phyloP scores from a whole-genome alignment of 2,329 filamentous ascomycete genomes.

The Aspergillus pseudotamarii region DNA sequence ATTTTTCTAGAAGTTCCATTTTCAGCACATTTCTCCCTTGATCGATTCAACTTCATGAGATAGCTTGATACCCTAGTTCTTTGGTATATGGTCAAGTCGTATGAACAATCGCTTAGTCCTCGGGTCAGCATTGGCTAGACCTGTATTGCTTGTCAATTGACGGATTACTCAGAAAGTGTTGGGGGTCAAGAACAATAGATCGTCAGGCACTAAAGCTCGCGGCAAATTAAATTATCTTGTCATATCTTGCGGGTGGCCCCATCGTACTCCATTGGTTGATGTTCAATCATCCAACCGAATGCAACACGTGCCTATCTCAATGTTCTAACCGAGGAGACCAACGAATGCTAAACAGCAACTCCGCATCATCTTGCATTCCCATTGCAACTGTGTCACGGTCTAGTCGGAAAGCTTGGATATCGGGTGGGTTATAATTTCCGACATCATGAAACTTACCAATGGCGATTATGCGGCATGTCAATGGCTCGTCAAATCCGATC shows the following conservation, averaged over 20 bases:
- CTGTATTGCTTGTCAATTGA: background rate
- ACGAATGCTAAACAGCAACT: background rate
- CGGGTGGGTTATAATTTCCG: background rate
- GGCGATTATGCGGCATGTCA: background rate
- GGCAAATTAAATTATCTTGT: background rate
- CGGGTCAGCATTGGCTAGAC: background rate
- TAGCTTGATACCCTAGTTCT: background rate
- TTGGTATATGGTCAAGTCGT: background rate
- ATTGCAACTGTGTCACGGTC: slow-evolving; percentile 2
- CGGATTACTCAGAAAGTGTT: background rate
- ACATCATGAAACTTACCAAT: background rate
- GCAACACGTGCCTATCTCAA: background rate
- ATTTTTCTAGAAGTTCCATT: background rate
- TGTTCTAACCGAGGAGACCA: background rate
- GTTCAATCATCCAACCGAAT: background rate
- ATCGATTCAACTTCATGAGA: background rate
- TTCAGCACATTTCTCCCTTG: background rate
- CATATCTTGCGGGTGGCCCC: background rate
- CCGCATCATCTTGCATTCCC: background rate
- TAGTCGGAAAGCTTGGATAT: background rate
- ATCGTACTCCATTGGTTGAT: background rate
- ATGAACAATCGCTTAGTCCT: background rate
- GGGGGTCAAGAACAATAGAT: background rate
- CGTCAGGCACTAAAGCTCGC: background rate
- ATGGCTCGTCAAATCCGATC: slow-evolving; percentile 13